phyloP scores from a whole-genome alignment of 805 yeast genomes.

The Grigorovia transvaalensis region DNA sequence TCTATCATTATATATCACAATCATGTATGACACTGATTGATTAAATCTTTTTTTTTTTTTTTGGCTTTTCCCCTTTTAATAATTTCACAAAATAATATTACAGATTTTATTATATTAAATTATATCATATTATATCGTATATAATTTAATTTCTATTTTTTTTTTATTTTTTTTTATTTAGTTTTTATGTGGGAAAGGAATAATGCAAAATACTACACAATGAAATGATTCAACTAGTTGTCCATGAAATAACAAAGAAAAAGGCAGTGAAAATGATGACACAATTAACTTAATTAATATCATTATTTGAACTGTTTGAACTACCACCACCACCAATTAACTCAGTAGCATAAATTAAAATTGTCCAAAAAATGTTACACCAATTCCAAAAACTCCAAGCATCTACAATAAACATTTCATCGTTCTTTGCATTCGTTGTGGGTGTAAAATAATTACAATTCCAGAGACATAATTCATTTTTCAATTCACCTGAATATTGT shows the following conservation, averaged over 20 bases:
- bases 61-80: too few species aligned
- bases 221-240: neutral
- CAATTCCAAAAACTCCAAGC: slow-evolving; percentile 98
- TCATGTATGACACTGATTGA: slow-evolving; percentile 9
- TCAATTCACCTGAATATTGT: slow-evolving; percentile 73
- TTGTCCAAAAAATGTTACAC: slow-evolving; percentile 77
- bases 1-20: slow-evolving; percentile 43
- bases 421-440: too few species aligned
- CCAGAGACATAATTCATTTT: slow-evolving; percentile 52
- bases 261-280: neutral
- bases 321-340: slow-evolving; percentile 24
- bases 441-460: slow-evolving; percentile 31
- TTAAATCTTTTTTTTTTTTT: neutral
- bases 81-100: neutral
- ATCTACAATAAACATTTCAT: slow-evolving; percentile 31
- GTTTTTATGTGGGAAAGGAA: neutral
- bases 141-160: neutral
- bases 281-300: neutral
- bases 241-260: neutral
- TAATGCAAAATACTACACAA: neutral
- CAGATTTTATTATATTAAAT: neutral
- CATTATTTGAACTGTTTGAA: neutral
- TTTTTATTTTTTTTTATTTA: too few species aligned
- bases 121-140: neutral
- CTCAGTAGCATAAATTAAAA: slow-evolving; percentile 74